These are phyloP conservation scores for Fusarium ramigenum DNA, from an alignment of 2,329 filamentous ascomycete species.

Conservation along the genomic window DNA sequence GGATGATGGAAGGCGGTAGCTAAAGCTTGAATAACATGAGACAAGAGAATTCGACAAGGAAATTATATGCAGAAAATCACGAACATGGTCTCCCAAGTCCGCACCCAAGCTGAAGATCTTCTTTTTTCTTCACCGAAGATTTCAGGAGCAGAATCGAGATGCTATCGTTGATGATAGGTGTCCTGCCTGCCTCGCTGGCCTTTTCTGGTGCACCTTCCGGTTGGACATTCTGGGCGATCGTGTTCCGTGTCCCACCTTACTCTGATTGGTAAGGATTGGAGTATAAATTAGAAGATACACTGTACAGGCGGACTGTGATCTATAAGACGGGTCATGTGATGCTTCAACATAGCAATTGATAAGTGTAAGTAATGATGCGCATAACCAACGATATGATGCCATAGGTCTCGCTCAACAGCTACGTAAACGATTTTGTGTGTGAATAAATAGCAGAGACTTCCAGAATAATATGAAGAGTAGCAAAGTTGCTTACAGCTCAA, in stretches of 20 bases:
- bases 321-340: slow-evolving; percentile 40
- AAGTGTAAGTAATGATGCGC: not conserved
- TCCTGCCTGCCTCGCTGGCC: slow-evolving; percentile 46
- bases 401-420: too few species aligned
- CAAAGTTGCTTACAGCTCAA: not conserved
- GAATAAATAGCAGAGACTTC: not conserved
- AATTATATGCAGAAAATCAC: slow-evolving; percentile 35
- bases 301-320: slow-evolving; percentile 32
- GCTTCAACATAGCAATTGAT: not conserved
- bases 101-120: slow-evolving; percentile 21
- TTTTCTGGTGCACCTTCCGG: slow-evolving; percentile 41
- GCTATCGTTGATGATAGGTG: slow-evolving; percentile 30
- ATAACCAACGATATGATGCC: not conserved
- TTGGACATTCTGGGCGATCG: slow-evolving; percentile 37
- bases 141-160: slow-evolving; percentile 28
- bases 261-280: slow-evolving; percentile 36
- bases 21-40: slow-evolving; percentile 21
- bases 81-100: slow-evolving; percentile 38
- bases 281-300: slow-evolving; percentile 16
- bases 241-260: slow-evolving; percentile 40
- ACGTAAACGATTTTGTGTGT: too few species aligned
- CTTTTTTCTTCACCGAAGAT: slow-evolving; percentile 14
- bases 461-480: not conserved
- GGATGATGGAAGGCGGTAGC: slow-evolving; percentile 20
- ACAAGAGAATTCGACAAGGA: slow-evolving; percentile 33